Conservation (phyloP, 768 basidiomycete genomes). For the Boletus sp. region DNA sequence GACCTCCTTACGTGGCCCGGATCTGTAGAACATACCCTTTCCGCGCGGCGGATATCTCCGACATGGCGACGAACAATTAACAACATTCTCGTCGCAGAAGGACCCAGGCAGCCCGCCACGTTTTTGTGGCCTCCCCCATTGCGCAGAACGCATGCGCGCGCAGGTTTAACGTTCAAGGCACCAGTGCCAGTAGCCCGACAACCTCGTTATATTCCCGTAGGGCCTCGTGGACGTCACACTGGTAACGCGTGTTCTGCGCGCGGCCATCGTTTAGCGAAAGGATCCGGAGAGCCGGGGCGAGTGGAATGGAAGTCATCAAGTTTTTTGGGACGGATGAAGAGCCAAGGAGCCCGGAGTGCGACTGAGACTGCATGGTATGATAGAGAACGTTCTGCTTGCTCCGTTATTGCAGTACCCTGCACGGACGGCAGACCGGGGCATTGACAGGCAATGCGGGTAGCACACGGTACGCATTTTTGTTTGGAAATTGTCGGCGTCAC, state of each 20-base stretch:
- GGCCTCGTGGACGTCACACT: slow-evolving; percentile 14
- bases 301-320: slow-evolving; percentile 1
- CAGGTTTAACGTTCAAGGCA: slow-evolving; percentile 10
- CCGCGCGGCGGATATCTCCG: slow-evolving; percentile 18
- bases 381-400: slow-evolving; percentile 1
- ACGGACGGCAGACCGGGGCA: background rate
- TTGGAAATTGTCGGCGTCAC: slow-evolving; percentile 15
- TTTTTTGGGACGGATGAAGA: background rate
- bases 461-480: slow-evolving; percentile 16
- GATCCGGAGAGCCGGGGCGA: slow-evolving; percentile 6
- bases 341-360: background rate
- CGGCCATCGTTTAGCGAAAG: slow-evolving; percentile 17
- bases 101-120: background rate
- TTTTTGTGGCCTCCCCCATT: slow-evolving; percentile 7
- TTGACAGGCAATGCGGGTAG: slow-evolving; percentile 18
- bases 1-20: background rate
- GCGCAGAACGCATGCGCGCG: background rate
- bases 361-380: background rate
- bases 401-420: slow-evolving; percentile 13
- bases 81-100: background rate
- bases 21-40: slow-evolving; percentile 12
- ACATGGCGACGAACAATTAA: slow-evolving; percentile 1
- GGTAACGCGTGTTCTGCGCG: slow-evolving; percentile 17
- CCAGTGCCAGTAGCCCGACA: background rate
- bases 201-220: slow-evolving; percentile 16